These are phyloP conservation scores for Cicer bijugum DNA, from an alignment of 306 rosid species.

Conservation along the genomic window DNA sequence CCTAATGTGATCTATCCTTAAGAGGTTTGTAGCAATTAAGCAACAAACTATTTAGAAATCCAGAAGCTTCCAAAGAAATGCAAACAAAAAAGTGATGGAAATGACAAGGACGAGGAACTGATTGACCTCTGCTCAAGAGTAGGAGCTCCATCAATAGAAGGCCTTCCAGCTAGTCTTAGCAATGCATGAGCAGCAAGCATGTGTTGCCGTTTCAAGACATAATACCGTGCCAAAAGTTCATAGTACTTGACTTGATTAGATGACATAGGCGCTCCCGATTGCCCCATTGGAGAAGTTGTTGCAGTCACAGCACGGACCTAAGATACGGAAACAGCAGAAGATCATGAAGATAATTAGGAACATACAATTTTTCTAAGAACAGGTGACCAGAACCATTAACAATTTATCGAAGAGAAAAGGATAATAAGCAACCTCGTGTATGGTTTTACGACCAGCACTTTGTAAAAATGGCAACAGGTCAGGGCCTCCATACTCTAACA, in stretches of 20 bases:
- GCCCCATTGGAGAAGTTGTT: conserved; percentile 65
- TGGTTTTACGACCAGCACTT: conserved; percentile 76
- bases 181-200: conserved; percentile 92
- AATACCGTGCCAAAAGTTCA: conserved; percentile 92
- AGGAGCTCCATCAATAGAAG: conserved; percentile 67
- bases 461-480: conserved; percentile 90
- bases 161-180: conserved; percentile 84
- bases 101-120: conserved; percentile 28
- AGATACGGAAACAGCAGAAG: conserved; percentile 37
- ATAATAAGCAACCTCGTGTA: conserved; percentile 67
- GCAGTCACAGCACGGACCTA: conserved; percentile 79
- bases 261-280: conserved; percentile 62
- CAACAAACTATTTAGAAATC: conserved; percentile 18
- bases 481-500: conserved; percentile 94
- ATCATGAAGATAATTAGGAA: conserved; percentile 39
- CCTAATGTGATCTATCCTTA: conserved; percentile 21
- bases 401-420: conserved; percentile 39
- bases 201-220: conserved; percentile 89
- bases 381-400: conserved; percentile 32
- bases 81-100: conserved; percentile 12
- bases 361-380: conserved; percentile 16
- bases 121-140: conserved; percentile 81
- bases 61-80: conserved; percentile 37
- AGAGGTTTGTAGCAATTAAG: conserved; percentile 40
- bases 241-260: conserved; percentile 74